Conservation (phyloP, 1,284 basidiomycete species). For the Ganoderma boninense region DNA sequence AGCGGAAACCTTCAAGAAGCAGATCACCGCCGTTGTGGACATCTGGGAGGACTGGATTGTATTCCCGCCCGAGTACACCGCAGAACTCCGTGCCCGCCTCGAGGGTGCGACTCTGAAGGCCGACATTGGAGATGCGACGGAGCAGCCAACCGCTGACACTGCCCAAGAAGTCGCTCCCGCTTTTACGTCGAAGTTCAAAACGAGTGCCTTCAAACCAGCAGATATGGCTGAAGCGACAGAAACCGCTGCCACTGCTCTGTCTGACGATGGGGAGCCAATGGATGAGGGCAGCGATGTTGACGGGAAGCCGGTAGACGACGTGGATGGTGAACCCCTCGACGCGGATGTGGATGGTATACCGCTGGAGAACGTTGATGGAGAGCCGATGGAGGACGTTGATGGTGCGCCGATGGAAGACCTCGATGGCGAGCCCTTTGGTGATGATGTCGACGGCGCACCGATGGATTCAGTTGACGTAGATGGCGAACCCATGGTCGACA, state of each 20-base stretch:
- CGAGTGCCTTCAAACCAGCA: constrained; percentile 79
- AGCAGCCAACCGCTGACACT: constrained; percentile 41
- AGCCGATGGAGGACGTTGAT: constrained; percentile 49
- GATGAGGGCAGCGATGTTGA: constrained; percentile 58
- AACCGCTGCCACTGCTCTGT: constrained; percentile 44
- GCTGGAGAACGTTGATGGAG: constrained; percentile 54
- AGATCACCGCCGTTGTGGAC: constrained; percentile 86
- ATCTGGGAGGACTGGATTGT: constrained; percentile 98
- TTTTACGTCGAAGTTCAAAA: constrained; percentile 77
- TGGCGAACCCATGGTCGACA: constrained; percentile 24
- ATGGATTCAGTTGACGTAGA: constrained; percentile 35
- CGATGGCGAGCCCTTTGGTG: constrained; percentile 44
- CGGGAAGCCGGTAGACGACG: constrained; percentile 47
- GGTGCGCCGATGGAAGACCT: constrained; percentile 44
- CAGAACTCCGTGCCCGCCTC: constrained; percentile 74
- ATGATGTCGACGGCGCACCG: constrained; percentile 55
- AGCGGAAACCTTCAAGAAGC: constrained; percentile 92
- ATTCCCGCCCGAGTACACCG: constrained; percentile 85
- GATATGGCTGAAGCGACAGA: constrained; percentile 41
- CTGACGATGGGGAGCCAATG: constrained; percentile 56
- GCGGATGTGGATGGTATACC: constrained; percentile 57
- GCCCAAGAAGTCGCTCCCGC: constrained; percentile 40
- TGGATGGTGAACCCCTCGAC: constrained; percentile 45
- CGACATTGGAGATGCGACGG: constrained; percentile 33
- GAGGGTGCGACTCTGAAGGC: constrained; percentile 61